A percentile compares a stretch with the other conserved stretches of the same genome.
phyloP scores from a whole-genome alignment of 2,329 filamentous ascomycete species.

The Pseudocercospora vitis region DNA sequence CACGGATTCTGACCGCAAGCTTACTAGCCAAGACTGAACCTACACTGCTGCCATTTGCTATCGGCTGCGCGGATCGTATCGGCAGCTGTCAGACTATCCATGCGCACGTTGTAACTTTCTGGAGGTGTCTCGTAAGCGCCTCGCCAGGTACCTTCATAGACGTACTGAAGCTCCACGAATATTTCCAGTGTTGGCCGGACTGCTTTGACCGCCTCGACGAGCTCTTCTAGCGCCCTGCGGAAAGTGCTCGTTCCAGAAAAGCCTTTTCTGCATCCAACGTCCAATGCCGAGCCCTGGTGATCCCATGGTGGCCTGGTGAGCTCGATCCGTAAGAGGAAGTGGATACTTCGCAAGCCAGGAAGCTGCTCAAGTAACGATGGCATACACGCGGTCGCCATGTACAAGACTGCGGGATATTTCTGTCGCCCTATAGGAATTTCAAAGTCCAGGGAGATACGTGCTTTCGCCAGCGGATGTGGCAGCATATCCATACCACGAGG shows the following conservation, averaged over 20 bases:
- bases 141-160: constrained; percentile 17
- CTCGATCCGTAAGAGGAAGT: constrained; percentile 16
- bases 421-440: constrained; percentile 17
- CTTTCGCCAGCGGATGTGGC: constrained; percentile 13
- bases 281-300: constrained; percentile 11
- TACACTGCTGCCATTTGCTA: no score
- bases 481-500: neutral
- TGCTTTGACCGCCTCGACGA: constrained; percentile 14
- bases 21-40: no score
- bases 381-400: constrained; percentile 20
- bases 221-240: constrained; percentile 14
- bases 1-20: no score
- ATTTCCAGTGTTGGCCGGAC: constrained; percentile 4
- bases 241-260: constrained; percentile 20
- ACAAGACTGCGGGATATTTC: constrained; percentile 18
- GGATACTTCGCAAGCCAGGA: constrained; percentile 13
- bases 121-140: constrained; percentile 10
- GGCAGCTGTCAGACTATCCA: no score
- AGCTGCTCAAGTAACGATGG: constrained; percentile 15
- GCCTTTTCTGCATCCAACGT: constrained; percentile 18
- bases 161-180: constrained; percentile 18
- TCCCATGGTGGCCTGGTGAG: constrained; percentile 17
- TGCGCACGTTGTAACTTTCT: constrained; percentile 9
- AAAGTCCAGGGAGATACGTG: constrained; percentile 11
- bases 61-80: no score